Evolutionary conservation across 2,329 filamentous ascomycete genomes (phyloP), one percentile per base, ranked within the genome.

Genomic region (Gaeumannomyces tritici): DNA sequence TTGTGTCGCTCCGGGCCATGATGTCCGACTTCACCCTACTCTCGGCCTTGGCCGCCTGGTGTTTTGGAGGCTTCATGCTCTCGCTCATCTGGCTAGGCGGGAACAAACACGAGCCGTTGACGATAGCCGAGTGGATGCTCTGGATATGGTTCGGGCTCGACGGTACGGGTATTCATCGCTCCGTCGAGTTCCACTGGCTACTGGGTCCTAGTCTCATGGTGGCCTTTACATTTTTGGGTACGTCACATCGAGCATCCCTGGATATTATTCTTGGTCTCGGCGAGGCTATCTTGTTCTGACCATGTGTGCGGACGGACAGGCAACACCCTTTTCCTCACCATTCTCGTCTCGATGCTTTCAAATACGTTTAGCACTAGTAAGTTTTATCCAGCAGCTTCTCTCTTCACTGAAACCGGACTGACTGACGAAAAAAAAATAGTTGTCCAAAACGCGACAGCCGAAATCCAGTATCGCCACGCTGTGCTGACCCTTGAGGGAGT

Each of bases 251-350:
- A 15, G 33, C 11, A 35, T 8, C 33, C 8, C 33, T 35, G 12
- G 2, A 3, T 2, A 15, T 35, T 5, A 4, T 13, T 5, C 15
- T 13, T 15, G 3, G 5, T 3, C 11, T 8, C 13, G 8, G 9
- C 4, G 33, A 35, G 5, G 5, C 8, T 35, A 35, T 35, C 33
- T 13, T 13, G 13, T 18, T 3, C 33, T 35, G 6, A 35, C 33
- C 13, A 4, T 33, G 8, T 31, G 31, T 18, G 33, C 6, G 33
- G 3, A 35, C 4, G 1, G n/a, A 35, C 33, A 35, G 33, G 91
- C 55, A 95, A 95, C 74, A 95, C 90, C 0, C 82, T 95, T 62
- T 96, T 95, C 76, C 80, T 96, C n/a, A 95, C 91, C 2, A 91
- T 96, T 65, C 80, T 95, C 21, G 90, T 96, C 1, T 93, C 91